Percentiles rank a stretch among this genome's conserved stretches.
Evolutionary conservation across 2,329 filamentous ascomycete species (phyloP).

Genomic region (Cercospora sp.): DNA sequence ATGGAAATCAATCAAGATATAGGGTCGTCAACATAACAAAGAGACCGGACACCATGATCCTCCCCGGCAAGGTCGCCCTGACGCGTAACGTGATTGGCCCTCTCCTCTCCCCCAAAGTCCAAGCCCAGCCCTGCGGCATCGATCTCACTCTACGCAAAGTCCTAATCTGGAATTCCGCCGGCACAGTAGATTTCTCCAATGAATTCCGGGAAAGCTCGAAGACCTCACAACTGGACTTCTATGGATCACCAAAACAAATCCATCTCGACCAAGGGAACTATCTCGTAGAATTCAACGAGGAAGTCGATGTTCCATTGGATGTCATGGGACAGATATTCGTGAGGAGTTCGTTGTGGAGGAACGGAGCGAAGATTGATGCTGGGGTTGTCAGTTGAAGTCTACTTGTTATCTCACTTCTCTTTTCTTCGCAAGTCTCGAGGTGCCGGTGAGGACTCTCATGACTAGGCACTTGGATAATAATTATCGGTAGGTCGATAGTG

Average conservation of each 20-base stretch:
- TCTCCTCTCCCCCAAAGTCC: constrained; percentile 13
- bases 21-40: not conserved
- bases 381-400: constrained; percentile 35
- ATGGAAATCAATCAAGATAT: not conserved
- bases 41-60: constrained; percentile 17
- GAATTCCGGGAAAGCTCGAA: constrained; percentile 10
- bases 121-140: constrained; percentile 27
- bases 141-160: constrained; percentile 24
- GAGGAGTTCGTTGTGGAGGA: constrained; percentile 46
- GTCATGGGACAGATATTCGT: constrained; percentile 45
- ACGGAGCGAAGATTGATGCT: constrained; percentile 42
- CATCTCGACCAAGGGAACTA: constrained; percentile 38
- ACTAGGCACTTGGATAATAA: not conserved
- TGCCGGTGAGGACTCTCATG: no score
- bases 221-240: constrained; percentile 11
- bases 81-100: constrained; percentile 16
- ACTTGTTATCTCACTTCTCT: not conserved
- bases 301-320: constrained; percentile 42
- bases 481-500: constrained; percentile 40
- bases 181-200: constrained; percentile 23
- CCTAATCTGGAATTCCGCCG: constrained; percentile 20
- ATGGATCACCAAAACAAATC: not conserved
- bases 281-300: constrained; percentile 47
- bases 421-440: not conserved
- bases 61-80: constrained; percentile 18